Base-by-base conservation (phyloP, 345 rosid genomes). In the Populus euphratica region DNA sequence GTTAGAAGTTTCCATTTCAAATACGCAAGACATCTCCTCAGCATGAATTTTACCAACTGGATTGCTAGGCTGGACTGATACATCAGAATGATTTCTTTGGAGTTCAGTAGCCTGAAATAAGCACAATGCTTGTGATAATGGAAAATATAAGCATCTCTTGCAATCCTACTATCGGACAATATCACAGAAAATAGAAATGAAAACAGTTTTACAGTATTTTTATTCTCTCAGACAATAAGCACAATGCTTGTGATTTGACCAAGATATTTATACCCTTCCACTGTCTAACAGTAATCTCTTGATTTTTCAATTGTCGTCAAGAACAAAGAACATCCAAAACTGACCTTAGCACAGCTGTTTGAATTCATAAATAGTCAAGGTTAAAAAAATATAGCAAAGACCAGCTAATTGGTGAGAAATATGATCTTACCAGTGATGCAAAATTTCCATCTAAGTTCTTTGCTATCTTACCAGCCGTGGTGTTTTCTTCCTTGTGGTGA, bases 401-500 rank as follows among this genome's bases (percentile, higher is more conserved):
- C 59, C 36, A 52, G 21, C 21, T 25, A 50, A 23, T 16, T 38
- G 38, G 36, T 33, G 68, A 39, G 43, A 20, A 52, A 41, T 16
- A 71, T 70, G 11, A 78, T 41, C 73, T 80, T 77, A 91, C 98
- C 84, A 69, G 88, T 70, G 81, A 77, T 23, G 69, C 68, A 49
- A 81, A 81, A 69, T 69, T 67, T 68, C 89, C 93, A 70, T 91
- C 94, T 50, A 85, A 75, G 85, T 70, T 76, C 82, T 84, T 91
- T 36, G 83, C 77, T 27, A 77, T 78, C 86, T 89, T 94, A 67
- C 81, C 33, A 35, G 80, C 74, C 25, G 86, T 76, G 56, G 63
- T 84, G 75, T 86, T 79, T 74, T 89, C 95, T 86, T 92, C 97
- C 73, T 89, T 93, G 0, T 85, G 81, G 70, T 81, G 89, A 77